Evolutionary conservation across 1,284 basidiomycete genomes (phyloP), one percentile per base, ranked within the genome.

Genomic region (Ceratobasidium papillatum): DNA sequence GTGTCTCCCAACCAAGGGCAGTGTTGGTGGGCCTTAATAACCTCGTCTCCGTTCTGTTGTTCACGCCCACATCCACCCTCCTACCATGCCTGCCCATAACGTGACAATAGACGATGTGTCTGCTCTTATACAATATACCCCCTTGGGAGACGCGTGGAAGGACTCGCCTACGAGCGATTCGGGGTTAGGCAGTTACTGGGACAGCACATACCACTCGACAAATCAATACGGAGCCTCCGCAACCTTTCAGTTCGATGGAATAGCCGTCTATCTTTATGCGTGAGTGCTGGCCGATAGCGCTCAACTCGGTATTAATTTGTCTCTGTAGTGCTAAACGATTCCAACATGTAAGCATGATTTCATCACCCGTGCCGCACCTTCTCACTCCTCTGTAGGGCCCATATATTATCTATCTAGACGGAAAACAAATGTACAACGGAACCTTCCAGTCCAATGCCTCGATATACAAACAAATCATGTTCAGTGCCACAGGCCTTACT

Each of bases 111-210:
- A 66, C 36, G 64, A 66, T 66, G 22, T 38, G 19, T 66, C 64
- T 41, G 65, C 65, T 0, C 27, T 69, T n/a, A 56, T 69, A 34
- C 34, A 69, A n/a, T 69, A 69, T 43, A 25, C 36, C 22, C 65
- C 32, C 30, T 14, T 69, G 51, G 61, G 27, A 7, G 65, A 30
- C 51, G 32, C 30, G 19, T 69, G 65, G 65, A 56, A 32, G 14
- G 65, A 69, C 22, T 69, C 65, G 19, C 65, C 65, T 9, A 69
- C 65, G 11, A 69, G 34, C n/a, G 65, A 69, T 36, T 30, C 32
- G n/a, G 52, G 41, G 14, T 17, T 69, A 30, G 25, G 25, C 19
- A 58, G 52, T 14, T 69, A 69, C 22, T 56, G 19, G 11, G 52
- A 58, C 25, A 19, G 41, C 1, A 69, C 65, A 3, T 69, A 69